A percentile compares a stretch with the other conserved stretches of the same genome.
Evolutionary conservation across 768 basidiomycete genomes (phyloP).

Genomic region (Filobasidium wieringae): DNA sequence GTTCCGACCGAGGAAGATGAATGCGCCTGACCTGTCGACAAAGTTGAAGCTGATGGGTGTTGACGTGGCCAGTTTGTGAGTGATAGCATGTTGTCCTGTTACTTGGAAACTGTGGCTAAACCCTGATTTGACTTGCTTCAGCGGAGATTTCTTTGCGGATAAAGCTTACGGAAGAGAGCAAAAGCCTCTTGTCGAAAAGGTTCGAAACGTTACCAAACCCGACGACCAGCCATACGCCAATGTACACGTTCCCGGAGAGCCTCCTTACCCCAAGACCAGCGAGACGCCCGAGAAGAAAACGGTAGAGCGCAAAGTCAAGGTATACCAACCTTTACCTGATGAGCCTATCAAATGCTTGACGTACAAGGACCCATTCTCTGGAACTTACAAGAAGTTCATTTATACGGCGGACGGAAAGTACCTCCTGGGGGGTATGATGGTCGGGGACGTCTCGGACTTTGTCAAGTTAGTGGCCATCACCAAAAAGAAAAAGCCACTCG

Average conservation of each 20-base stretch:
- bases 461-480: constrained; percentile 58
- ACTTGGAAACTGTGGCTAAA: background rate
- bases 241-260: constrained; percentile 13
- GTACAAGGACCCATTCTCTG: constrained; percentile 59
- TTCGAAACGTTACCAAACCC: constrained; percentile 13
- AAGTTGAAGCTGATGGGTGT: constrained; percentile 58
- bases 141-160: constrained; percentile 60
- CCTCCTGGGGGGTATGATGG: constrained; percentile 66
- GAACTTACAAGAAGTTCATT: constrained; percentile 64
- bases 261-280: background rate
- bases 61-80: constrained; percentile 40
- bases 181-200: constrained; percentile 20
- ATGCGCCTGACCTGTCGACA: constrained; percentile 56
- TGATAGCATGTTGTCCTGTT: background rate
- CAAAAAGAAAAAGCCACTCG: constrained; percentile 62
- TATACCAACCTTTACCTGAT: constrained; percentile 29
- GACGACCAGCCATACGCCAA: constrained; percentile 12
- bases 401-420: constrained; percentile 61
- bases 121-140: constrained; percentile 41
- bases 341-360: constrained; percentile 50
- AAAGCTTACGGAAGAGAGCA: constrained; percentile 29
- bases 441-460: constrained; percentile 60
- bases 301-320: constrained; percentile 20
- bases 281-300: background rate
- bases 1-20: constrained; percentile 46